Base-by-base conservation (phyloP, 2,329 filamentous ascomycete genomes). In the Canariomyces notabilis region DNA sequence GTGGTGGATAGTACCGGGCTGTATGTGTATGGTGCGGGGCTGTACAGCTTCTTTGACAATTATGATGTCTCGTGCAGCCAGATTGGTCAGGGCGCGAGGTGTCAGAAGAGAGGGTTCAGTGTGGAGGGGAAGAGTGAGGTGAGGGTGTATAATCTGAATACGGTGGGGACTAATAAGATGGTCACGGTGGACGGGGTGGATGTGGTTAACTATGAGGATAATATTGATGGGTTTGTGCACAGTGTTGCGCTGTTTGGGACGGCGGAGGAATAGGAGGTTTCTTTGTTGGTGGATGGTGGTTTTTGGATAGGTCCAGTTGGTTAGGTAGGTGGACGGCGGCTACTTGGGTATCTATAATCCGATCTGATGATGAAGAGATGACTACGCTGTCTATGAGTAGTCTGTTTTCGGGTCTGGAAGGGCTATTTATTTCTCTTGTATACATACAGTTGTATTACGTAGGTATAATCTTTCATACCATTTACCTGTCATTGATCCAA, bases 21-120 rank as follows among this genome's bases (percentile, higher is more conserved):
- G 37, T 61, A 72, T 48, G 62, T 77, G 38, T 81, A 82, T 49
- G 80, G 80, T 15, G 77, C 74, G 0, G 82, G 81, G 0, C 60
- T 82, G 22, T 85, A 85, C 65, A 67, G 64, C 23, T 78, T 74
- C 52, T 83, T 83, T 64, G 75, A 78, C 60, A 72, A 79, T 59
- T 79, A 82, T 59, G 71, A 74, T 55, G 57, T 52, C 2, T 46
- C 47, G 29, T 74, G 69, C 56, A 64, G 62, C 15, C 61, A 61
- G 5, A 54, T 66, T 3, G 62, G 59, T 0, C 57, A 63, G 19
- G 64, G 63, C 14, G 59, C 63, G 46, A 61, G 53, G 51, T 73
- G 70, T 60, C 70, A 73, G 57, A 57, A 59, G 2, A 59, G 64
- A 20, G 68, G 67, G 36, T 59, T 66, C 34, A 67, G 64, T 22